Evolutionary conservation across 139 green algal genomes (phyloP).

Genomic region (Monoraphidium neglectum): DNA sequence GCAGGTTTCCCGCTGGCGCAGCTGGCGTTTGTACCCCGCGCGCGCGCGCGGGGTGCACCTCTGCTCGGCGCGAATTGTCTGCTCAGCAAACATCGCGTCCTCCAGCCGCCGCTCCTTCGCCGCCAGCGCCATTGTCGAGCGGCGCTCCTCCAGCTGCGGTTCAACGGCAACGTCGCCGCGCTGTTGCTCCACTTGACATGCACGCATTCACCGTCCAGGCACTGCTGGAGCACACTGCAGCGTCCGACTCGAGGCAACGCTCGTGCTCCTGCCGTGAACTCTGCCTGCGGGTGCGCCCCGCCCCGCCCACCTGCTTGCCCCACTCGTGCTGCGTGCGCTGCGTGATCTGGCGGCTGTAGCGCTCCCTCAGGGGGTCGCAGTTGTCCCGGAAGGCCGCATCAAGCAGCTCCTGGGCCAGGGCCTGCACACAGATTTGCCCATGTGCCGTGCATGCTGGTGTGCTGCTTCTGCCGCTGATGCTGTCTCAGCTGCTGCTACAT

Average conservation of each 20-base stretch:
- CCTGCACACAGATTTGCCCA: no score
- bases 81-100: not conserved
- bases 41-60: no score
- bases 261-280: no score
- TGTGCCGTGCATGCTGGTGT: no score
- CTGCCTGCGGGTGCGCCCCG: no score
- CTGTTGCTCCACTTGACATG: not conserved
- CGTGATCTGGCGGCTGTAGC: slow-evolving; percentile 48
- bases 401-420: not conserved
- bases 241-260: no score
- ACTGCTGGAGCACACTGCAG: no score
- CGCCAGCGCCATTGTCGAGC: not conserved
- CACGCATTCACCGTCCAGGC: no score
- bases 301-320: slow-evolving; percentile 55
- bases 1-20: no score
- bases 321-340: slow-evolving; percentile 58
- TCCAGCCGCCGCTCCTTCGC: not conserved
- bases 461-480: no score
- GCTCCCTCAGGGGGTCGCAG: slow-evolving; percentile 54
- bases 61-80: no score
- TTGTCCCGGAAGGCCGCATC: slow-evolving; percentile 56
- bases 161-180: not conserved
- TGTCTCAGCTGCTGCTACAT: not conserved
- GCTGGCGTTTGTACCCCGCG: no score
- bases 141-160: not conserved